phyloP scores from a whole-genome alignment of 2,329 filamentous ascomycete species.

The Dichotomopilus funicola region DNA sequence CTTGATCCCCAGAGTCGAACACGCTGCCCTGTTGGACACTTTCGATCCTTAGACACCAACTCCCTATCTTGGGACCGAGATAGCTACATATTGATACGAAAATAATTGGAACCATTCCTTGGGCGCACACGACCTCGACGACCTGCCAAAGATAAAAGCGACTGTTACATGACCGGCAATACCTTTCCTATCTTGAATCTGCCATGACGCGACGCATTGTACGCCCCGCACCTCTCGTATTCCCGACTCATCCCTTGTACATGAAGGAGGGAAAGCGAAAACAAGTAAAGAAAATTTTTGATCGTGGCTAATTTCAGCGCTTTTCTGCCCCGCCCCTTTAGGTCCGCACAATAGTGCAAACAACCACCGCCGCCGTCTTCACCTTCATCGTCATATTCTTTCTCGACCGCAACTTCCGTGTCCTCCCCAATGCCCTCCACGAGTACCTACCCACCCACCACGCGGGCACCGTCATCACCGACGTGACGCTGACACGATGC shows the following conservation, averaged over 20 bases:
- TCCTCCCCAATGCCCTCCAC: conserved; percentile 80
- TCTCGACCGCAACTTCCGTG: conserved; percentile 81
- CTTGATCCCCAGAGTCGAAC: conserved; percentile 7
- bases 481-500: conserved; percentile 73
- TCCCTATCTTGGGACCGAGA: no score
- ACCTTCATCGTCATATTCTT: conserved; percentile 68
- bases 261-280: no score
- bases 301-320: neutral
- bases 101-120: neutral
- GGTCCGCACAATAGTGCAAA: conserved; percentile 68
- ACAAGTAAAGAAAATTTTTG: no score
- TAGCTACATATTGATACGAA: no score
- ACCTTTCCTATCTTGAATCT: neutral
- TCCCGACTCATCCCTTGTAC: neutral
- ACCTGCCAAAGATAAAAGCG: neutral
- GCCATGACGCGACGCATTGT: conserved; percentile 30
- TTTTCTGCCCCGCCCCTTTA: conserved; percentile 22
- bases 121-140: neutral
- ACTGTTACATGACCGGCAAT: conserved; percentile 12
- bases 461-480: conserved; percentile 76
- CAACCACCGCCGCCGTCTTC: conserved; percentile 58
- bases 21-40: neutral
- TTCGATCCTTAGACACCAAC: neutral
- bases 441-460: conserved; percentile 81
- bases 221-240: conserved; percentile 4